phyloP scores from a whole-genome alignment of 768 basidiomycete species.

The Amyloporia xantha region DNA sequence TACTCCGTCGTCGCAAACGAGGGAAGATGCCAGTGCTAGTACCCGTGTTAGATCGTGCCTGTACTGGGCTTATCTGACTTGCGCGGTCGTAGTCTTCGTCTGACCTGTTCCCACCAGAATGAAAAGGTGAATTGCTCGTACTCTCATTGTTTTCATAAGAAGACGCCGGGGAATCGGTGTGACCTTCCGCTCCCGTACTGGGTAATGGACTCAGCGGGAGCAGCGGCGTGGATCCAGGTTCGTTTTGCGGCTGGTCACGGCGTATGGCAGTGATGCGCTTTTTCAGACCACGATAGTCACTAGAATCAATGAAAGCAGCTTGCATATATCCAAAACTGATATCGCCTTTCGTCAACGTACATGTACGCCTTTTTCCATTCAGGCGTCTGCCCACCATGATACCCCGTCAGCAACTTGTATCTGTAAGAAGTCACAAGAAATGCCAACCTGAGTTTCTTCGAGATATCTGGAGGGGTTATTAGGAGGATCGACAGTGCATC shows the following conservation, averaged over 20 bases:
- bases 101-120: background rate
- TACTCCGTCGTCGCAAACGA: slow-evolving; percentile 7
- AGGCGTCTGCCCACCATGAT: slow-evolving; percentile 40
- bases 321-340: background rate
- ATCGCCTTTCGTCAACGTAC: slow-evolving; percentile 25
- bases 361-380: slow-evolving; percentile 74
- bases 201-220: slow-evolving; percentile 6
- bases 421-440: background rate
- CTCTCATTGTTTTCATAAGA: background rate
- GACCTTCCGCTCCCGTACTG: background rate
- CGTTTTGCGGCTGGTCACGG: slow-evolving; percentile 8
- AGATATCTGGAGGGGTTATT: slow-evolving; percentile 42
- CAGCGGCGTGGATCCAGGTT: background rate
- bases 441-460: slow-evolving; percentile 59
- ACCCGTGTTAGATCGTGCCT: background rate
- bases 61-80: background rate
- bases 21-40: slow-evolving; percentile 6
- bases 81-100: background rate
- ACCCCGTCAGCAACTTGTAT: background rate
- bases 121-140: background rate
- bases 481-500: background rate
- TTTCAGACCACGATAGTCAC: slow-evolving; percentile 71
- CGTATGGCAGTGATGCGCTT: slow-evolving; percentile 54
- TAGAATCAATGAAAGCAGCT: slow-evolving; percentile 22
- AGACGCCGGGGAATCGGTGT: background rate